These are phyloP conservation scores for Pythium sp. DNA, from an alignment of 352 stramenopile species.

Conservation along the genomic window DNA sequence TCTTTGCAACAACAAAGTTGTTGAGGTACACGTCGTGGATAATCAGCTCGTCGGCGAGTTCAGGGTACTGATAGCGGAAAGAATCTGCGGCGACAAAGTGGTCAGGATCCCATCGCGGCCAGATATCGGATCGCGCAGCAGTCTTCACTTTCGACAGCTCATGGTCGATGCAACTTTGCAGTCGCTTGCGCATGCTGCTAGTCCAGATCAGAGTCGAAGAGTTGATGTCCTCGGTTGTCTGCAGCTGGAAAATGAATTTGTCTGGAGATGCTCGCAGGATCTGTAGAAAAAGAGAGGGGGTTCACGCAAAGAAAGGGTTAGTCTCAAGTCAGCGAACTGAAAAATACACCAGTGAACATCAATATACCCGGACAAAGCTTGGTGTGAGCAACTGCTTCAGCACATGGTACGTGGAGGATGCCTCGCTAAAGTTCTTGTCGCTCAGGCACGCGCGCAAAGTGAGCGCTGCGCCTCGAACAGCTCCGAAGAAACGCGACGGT, in stretches of 20 bases:
- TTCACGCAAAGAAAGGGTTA: conserved; percentile 7
- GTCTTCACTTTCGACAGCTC: conserved; percentile 73
- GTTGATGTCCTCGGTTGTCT: conserved; percentile 61
- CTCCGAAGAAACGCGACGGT: conserved; percentile 42
- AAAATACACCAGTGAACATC: not conserved
- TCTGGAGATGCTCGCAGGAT: conserved; percentile 57
- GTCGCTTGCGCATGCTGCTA: conserved; percentile 53
- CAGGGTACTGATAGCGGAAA: conserved; percentile 82
- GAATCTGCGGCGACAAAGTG: conserved; percentile 86
- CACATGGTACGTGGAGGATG: conserved; percentile 40
- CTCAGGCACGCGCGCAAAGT: conserved; percentile 56
- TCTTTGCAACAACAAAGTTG: conserved; percentile 65
- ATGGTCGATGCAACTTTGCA: conserved; percentile 47
- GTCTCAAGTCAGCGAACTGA: not conserved
- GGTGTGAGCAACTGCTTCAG: conserved; percentile 78
- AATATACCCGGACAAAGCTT: conserved; percentile 66
- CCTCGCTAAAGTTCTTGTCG: conserved; percentile 36
- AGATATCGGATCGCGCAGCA: conserved; percentile 43
- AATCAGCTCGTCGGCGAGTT: conserved; percentile 71
- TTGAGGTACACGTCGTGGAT: conserved; percentile 81
- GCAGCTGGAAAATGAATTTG: conserved; percentile 57
- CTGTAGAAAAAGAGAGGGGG: conserved; percentile 21
- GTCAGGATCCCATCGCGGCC: conserved; percentile 78
- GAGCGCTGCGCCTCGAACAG: conserved; percentile 55
- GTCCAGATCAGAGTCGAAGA: conserved; percentile 77